Base-by-base conservation (phyloP, 306 rosid genomes). In the Purshia tridentata region DNA sequence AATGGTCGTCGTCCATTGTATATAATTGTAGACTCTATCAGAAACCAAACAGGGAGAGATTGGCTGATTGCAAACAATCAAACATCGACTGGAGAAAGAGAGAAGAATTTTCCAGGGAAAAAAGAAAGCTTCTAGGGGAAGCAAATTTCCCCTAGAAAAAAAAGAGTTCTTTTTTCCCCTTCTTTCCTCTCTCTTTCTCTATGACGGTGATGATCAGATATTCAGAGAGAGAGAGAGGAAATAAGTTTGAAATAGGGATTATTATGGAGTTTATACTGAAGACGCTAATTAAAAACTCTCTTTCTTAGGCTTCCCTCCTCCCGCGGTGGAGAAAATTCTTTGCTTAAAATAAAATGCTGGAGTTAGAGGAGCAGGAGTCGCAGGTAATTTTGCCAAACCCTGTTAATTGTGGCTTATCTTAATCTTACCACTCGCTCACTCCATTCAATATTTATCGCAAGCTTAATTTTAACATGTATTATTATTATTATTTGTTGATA, bases 1-100 rank as follows among this genome's bases (percentile, higher is more conserved):
- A 72, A 10, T 23, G 57, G 4, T 45, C 67, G 48, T 72, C 79
- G 61, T 49, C 76, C 82, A 81, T 77, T 29, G 46, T 20, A 19
- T 4, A n/a, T 48, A n/a, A 42, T 5, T 23, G 8, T 55, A 57
- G 18, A 57, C 4, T 29, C 9, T n/a, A 48, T 29, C 67, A 39
- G 35, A 18, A 75, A 57, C 4, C 56, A 15, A 37, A 5, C 12
- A 37, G 22, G 55, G 49, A 47, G 52, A 16, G 5, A 19, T 15
- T 9, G 18, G 35, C 35, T 10, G 60, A 14, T 18, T 35, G 48
- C 13, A 59, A 12, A 15, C 9, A 9, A 37, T 11, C 16, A 61
- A 42, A 6, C 47, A 37, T 12, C 23, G 8, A 40, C 2, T 8
- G 23, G 22, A 41, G 52, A 15, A 14, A 42, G 42, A 60, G 20